phyloP scores from a whole-genome alignment of 2,329 filamentous ascomycete genomes.

The Paraphaeosphaeria sporulosa region DNA sequence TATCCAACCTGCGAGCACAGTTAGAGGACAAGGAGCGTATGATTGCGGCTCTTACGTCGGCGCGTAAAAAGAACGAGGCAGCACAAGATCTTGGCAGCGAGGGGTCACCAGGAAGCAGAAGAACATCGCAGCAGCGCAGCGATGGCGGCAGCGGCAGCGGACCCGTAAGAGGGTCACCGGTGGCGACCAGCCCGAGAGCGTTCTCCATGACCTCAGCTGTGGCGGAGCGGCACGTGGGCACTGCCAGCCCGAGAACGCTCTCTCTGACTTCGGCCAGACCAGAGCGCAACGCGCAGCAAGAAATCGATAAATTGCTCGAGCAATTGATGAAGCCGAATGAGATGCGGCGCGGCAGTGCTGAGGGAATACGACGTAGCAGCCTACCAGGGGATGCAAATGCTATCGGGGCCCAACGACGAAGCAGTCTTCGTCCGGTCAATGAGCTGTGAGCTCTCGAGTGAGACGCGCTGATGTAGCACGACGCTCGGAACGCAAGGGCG shows the following conservation, averaged over 20 bases:
- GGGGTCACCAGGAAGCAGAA: constrained; percentile 44
- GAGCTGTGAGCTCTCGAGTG: constrained; percentile 17
- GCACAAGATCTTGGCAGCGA: constrained; percentile 65
- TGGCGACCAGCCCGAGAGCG: constrained; percentile 32
- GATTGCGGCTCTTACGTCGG: constrained; percentile 84
- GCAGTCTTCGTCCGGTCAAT: constrained; percentile 21
- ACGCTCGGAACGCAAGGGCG: constrained; percentile 21
- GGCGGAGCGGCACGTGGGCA: constrained; percentile 66
- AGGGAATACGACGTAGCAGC: constrained; percentile 63
- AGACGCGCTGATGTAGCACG: constrained; percentile 13
- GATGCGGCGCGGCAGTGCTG: constrained; percentile 75
- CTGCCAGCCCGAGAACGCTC: constrained; percentile 15
- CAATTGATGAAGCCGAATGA: constrained; percentile 95
- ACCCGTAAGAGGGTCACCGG: constrained; percentile 35
- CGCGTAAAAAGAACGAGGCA: constrained; percentile 83
- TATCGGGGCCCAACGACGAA: constrained; percentile 66
- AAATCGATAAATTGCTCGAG: constrained; percentile 67
- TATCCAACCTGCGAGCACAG: constrained; percentile 85
- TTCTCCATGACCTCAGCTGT: constrained; percentile 23
- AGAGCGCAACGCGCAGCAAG: constrained; percentile 70
- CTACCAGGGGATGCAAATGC: constrained; percentile 58
- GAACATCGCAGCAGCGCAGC: constrained; percentile 43
- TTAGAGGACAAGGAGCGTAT: constrained; percentile 96
- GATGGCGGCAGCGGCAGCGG: constrained; percentile 42
- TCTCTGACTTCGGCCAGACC: constrained; percentile 31